These are phyloP conservation scores for Prunus padus DNA, from an alignment of 306 rosid species.

Conservation along the genomic window DNA sequence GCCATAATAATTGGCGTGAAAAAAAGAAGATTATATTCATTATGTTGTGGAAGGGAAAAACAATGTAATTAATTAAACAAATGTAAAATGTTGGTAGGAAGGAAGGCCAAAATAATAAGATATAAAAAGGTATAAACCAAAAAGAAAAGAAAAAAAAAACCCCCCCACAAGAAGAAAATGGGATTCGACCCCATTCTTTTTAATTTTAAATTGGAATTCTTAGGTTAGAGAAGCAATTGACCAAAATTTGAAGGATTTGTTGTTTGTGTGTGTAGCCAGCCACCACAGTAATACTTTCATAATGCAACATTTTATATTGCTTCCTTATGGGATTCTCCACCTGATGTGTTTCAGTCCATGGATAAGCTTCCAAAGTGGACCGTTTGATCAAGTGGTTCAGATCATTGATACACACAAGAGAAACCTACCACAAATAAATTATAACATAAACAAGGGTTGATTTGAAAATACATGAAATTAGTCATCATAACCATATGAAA, in stretches of 20 bases:
- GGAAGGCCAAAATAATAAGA: too few species aligned
- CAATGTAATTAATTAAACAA: too few species aligned
- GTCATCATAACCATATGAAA: not conserved
- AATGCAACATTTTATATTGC: conserved; percentile 12
- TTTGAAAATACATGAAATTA: not conserved
- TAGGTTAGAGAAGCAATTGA: conserved; percentile 12
- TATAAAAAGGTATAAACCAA: not conserved
- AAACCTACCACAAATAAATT: conserved; percentile 11
- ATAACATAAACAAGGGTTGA: not conserved
- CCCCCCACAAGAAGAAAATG: not conserved
- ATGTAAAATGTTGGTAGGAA: too few species aligned
- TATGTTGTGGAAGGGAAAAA: too few species aligned
- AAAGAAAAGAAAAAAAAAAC: not conserved
- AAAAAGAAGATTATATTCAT: too few species aligned
- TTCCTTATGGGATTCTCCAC: conserved; percentile 17
- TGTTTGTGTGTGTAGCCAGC: conserved; percentile 3
- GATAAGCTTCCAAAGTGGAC: conserved; percentile 12
- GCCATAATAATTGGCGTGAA: not conserved
- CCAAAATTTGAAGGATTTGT: conserved; percentile 11
- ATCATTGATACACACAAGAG: not conserved
- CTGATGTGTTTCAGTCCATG: conserved; percentile 3
- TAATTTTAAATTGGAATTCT: not conserved
- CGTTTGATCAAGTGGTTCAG: conserved; percentile 19
- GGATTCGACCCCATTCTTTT: not conserved
- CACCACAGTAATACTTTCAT: conserved; percentile 14